phyloP scores from a whole-genome alignment of 164 flowering plant species.

The Platanus orientalis region DNA sequence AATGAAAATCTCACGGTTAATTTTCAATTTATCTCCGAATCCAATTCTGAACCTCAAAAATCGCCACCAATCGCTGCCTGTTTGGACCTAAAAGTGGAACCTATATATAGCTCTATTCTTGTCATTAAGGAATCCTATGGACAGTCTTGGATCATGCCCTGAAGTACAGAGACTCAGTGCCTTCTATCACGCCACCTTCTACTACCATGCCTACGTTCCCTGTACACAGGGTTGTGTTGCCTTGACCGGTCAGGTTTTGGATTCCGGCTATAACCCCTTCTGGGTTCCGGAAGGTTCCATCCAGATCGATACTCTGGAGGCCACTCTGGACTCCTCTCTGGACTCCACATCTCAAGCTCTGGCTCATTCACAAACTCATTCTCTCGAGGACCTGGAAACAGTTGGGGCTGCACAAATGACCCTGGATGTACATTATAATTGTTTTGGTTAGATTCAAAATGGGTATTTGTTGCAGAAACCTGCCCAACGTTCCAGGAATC shows the following conservation, averaged over 20 bases:
- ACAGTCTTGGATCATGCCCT: no score
- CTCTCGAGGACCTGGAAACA: constrained; percentile 17
- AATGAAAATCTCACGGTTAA: no score
- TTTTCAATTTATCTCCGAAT: no score
- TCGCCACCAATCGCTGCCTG: no score
- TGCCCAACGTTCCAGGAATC: constrained; percentile 18
- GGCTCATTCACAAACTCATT: constrained; percentile 28
- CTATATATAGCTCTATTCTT: not conserved
- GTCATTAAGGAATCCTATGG: not conserved
- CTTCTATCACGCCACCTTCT: constrained; percentile 35
- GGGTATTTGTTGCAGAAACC: constrained; percentile 18
- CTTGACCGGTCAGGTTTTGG: constrained; percentile 35
- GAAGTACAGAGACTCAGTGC: constrained; percentile 4
- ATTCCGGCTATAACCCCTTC: constrained; percentile 22
- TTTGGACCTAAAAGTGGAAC: not conserved
- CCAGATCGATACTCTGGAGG: constrained; percentile 18
- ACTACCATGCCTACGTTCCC: constrained; percentile 25
- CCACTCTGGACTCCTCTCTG: constrained; percentile 45
- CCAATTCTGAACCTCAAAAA: no score
- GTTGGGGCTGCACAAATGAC: constrained; percentile 9
- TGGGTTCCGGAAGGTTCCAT: constrained; percentile 17
- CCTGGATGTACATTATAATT: constrained; percentile 18
- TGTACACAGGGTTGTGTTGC: constrained; percentile 25
- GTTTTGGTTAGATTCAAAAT: constrained; percentile 26
- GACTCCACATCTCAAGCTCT: constrained; percentile 58